Conservation (phyloP, 228 moss, liverwort and hornwort genomes). For the Sphagnum fallax region DNA sequence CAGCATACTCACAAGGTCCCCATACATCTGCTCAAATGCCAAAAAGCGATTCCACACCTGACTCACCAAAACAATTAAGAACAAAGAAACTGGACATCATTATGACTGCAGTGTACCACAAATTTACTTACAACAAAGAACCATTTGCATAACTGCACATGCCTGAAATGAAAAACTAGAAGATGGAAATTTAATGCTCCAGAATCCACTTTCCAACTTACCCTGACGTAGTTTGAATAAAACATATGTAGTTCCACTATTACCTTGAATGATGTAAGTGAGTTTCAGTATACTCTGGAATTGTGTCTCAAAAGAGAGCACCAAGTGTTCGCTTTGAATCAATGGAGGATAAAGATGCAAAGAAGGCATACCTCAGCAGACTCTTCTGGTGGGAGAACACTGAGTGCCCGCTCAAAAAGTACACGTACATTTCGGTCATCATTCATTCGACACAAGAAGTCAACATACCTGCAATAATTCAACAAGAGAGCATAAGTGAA, state of each 20-base stretch:
- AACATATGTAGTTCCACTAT: too few species aligned
- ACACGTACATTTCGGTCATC: constrained; percentile 97
- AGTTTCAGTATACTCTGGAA: too few species aligned
- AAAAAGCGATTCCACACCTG: constrained; percentile 98
- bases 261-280: too few species aligned
- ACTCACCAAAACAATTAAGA: constrained; percentile 11
- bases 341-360: not conserved
- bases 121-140: too few species aligned
- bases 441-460: constrained; percentile 96
- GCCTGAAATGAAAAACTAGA: too few species aligned
- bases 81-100: not conserved
- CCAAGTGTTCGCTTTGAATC: too few species aligned
- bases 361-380: constrained; percentile 63
- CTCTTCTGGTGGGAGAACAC: constrained; percentile 86
- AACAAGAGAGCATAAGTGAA: not conserved
- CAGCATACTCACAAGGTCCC: constrained; percentile 86
- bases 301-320: too few species aligned
- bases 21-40: constrained; percentile 90
- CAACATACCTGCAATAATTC: constrained; percentile 64
- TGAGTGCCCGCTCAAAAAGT: constrained; percentile 91
- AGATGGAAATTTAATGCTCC: too few species aligned
- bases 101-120: not conserved
- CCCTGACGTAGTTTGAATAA: too few species aligned
- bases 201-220: too few species aligned
- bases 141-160: too few species aligned